These are phyloP conservation scores for Exobasidium cylindrosporum DNA, from an alignment of 1,284 basidiomycete genomes.

Conservation along the genomic window DNA sequence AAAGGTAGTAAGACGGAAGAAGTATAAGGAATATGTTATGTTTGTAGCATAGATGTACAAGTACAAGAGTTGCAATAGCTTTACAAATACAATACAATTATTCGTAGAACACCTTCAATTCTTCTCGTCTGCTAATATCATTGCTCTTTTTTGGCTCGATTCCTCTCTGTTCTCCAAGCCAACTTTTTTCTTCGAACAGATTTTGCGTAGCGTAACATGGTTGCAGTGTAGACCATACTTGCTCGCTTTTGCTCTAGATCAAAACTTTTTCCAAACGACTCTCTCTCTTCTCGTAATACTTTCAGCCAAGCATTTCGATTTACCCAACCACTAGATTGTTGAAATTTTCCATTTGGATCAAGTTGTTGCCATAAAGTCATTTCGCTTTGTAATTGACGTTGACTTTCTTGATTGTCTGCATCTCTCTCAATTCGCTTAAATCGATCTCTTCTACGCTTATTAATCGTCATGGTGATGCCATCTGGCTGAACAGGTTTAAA, in stretches of 20 bases:
- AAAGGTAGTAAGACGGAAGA: too few species aligned
- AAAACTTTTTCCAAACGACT: conserved; percentile 14
- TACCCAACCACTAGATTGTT: background rate
- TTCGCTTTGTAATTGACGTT: background rate
- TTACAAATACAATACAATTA: too few species aligned
- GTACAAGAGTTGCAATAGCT: too few species aligned
- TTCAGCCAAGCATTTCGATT: background rate
- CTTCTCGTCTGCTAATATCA: too few species aligned
- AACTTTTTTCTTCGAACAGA: background rate
- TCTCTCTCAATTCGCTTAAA: conserved; percentile 22
- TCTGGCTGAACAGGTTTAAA: conserved; percentile 50
- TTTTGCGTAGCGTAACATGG: conserved; percentile 37
- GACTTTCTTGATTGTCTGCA: conserved; percentile 28
- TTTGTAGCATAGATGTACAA: too few species aligned
- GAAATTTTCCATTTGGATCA: background rate
- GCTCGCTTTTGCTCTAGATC: conserved; percentile 29
- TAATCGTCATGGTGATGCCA: conserved; percentile 50
- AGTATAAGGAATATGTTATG: too few species aligned
- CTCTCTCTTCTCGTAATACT: background rate
- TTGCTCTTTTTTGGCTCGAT: background rate
- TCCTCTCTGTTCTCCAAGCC: background rate
- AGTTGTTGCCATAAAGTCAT: background rate
- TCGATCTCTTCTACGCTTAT: conserved; percentile 30
- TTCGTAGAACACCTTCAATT: too few species aligned
- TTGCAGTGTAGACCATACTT: conserved; percentile 29